Percentiles rank a stretch among this genome's conserved stretches.
Evolutionary conservation across 305 asterid species (phyloP).

Genomic region (Coffea humblotiana): DNA sequence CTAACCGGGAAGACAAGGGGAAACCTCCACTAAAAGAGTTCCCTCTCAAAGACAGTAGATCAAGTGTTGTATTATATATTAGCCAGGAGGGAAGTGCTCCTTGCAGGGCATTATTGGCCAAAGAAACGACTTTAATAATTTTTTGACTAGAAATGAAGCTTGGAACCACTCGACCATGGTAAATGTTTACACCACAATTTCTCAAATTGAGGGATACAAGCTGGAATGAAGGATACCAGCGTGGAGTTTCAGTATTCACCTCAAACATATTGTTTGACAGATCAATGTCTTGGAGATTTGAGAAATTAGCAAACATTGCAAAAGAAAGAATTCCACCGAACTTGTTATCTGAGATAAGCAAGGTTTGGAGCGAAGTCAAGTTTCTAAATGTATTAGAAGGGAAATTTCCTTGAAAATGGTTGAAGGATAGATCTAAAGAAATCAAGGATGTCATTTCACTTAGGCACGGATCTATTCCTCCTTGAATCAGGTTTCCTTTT

Average conservation of each 20-base stretch:
- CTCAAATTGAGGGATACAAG: slow-evolving; percentile 17
- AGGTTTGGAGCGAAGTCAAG: slow-evolving; percentile 21
- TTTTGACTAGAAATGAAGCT: slow-evolving; percentile 19
- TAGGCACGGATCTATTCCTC: slow-evolving; percentile 22
- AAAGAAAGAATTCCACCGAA: slow-evolving; percentile 18
- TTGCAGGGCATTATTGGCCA: slow-evolving; percentile 5
- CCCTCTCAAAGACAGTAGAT: slow-evolving; percentile 15
- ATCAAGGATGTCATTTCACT: slow-evolving; percentile 18
- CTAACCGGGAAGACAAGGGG: slow-evolving; percentile 13
- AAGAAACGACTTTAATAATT: neutral
- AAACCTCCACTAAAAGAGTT: slow-evolving; percentile 20
- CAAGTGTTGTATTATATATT: slow-evolving; percentile 16
- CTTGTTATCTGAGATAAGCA: slow-evolving; percentile 19
- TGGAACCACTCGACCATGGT: slow-evolving; percentile 18
- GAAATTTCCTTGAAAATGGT: slow-evolving; percentile 13
- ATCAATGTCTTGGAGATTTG: slow-evolving; percentile 20
- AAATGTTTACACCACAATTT: slow-evolving; percentile 15
- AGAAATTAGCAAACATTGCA: slow-evolving; percentile 23
- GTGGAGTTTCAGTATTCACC: slow-evolving; percentile 20
- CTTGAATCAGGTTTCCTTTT: slow-evolving; percentile 22
- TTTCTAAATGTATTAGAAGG: slow-evolving; percentile 17
- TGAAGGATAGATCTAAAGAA: slow-evolving; percentile 25
- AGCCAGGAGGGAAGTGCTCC: slow-evolving; percentile 12
- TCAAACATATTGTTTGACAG: slow-evolving; percentile 12
- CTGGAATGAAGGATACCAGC: slow-evolving; percentile 25